A percentile compares a stretch with the other conserved stretches of the same genome.
Evolutionary conservation across 805 yeast species (phyloP).

Genomic region (Barnettozyma botsteinii): DNA sequence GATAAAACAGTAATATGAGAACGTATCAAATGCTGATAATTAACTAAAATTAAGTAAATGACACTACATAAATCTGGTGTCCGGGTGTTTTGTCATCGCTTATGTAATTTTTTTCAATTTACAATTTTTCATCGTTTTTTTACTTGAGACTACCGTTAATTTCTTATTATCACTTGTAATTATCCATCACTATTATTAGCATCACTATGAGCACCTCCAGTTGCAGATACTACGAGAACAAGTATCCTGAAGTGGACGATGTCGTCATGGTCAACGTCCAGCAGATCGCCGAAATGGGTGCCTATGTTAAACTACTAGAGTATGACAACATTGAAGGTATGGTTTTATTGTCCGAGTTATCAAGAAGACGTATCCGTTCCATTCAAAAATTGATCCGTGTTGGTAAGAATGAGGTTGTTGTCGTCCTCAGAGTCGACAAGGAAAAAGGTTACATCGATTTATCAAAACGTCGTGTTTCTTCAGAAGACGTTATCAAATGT

Average conservation of each 20-base stretch:
- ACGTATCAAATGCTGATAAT: too few species aligned
- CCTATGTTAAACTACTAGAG: slow-evolving; percentile 91
- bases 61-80: too few species aligned
- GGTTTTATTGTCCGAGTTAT: slow-evolving; percentile 91
- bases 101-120: too few species aligned
- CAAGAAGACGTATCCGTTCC: slow-evolving; percentile 97
- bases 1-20: too few species aligned
- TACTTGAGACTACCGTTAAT: too few species aligned
- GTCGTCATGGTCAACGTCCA: slow-evolving; percentile 98
- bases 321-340: slow-evolving; percentile 98
- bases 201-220: slow-evolving; percentile 72
- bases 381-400: slow-evolving; percentile 96
- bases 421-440: slow-evolving; percentile 95
- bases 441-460: slow-evolving; percentile 98
- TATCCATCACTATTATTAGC: too few species aligned
- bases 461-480: slow-evolving; percentile 95
- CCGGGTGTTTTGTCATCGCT: too few species aligned
- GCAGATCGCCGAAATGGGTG: slow-evolving; percentile 99
- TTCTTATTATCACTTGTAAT: too few species aligned
- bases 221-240: slow-evolving; percentile 96
- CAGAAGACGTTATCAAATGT: slow-evolving; percentile 95
- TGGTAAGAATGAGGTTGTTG: slow-evolving; percentile 97
- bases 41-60: too few species aligned
- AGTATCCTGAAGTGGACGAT: slow-evolving; percentile 97
- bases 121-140: too few species aligned